These are phyloP conservation scores for Jamesozyma hellenica DNA, from an alignment of 805 yeast species.

Conservation along the genomic window DNA sequence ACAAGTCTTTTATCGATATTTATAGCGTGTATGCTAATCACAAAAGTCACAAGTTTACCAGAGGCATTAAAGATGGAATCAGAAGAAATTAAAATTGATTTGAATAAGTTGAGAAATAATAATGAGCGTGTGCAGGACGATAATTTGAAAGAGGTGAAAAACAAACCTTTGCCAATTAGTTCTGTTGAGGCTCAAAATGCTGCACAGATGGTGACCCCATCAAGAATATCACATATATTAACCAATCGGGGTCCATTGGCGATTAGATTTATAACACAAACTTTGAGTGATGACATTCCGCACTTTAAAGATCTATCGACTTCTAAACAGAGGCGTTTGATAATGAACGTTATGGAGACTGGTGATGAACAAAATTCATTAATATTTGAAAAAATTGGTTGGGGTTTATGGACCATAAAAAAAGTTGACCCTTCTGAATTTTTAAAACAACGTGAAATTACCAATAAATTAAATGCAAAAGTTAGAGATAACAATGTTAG, in stretches of 20 bases:
- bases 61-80: constrained; percentile 1
- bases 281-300: constrained; percentile 61
- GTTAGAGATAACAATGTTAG: constrained; percentile 33
- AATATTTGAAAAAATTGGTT: constrained; percentile 84
- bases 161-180: constrained; percentile 1
- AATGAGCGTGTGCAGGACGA: neutral
- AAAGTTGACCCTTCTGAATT: constrained; percentile 33
- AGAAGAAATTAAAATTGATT: constrained; percentile 1
- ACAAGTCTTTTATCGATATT: too few relatives aligned
- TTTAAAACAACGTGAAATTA: constrained; percentile 31
- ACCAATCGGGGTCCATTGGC: constrained; percentile 70
- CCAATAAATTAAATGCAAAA: constrained; percentile 31
- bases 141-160: neutral
- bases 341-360: constrained; percentile 78
- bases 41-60: too few relatives aligned
- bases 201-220: constrained; percentile 5
- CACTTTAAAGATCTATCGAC: constrained; percentile 72
- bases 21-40: too few relatives aligned
- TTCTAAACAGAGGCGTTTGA: constrained; percentile 81
- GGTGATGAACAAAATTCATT: constrained; percentile 46
- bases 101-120: neutral
- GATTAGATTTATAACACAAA: constrained; percentile 78
- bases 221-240: constrained; percentile 1
- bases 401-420: constrained; percentile 92
- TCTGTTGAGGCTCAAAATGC: constrained; percentile 6